These are phyloP conservation scores for Carex arenaria DNA, from an alignment of 202 grass and related monocot genomes.

Conservation along the genomic window DNA sequence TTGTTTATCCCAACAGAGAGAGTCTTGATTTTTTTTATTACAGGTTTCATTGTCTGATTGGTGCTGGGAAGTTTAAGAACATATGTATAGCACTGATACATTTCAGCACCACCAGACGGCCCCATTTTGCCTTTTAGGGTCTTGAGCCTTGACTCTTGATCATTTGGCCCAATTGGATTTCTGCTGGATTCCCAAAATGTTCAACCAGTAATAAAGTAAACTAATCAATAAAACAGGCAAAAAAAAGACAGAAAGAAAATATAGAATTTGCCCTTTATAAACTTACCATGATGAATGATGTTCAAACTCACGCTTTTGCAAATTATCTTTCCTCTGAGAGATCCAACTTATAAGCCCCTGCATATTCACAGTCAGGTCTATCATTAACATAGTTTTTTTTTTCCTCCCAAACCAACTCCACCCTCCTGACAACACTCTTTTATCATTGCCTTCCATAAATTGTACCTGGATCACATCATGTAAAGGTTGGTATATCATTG, in stretches of 20 bases:
- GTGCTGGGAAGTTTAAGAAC: background rate
- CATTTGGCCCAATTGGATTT: background rate
- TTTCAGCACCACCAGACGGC: background rate
- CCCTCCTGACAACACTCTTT: background rate
- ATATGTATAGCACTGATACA: background rate
- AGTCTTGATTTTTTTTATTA: background rate
- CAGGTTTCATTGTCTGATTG: background rate
- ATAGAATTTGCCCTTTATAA: slow-evolving; percentile 1
- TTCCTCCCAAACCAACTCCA: background rate
- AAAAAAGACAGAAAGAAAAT: background rate
- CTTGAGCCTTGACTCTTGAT: background rate
- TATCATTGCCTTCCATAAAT: slow-evolving; percentile 9
- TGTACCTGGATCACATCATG: slow-evolving; percentile 70
- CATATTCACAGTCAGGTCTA: slow-evolving; percentile 18
- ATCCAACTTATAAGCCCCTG: slow-evolving; percentile 84
- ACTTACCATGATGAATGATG: slow-evolving; percentile 72
- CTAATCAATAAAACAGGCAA: background rate
- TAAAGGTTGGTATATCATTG: slow-evolving; percentile 75
- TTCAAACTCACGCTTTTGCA: slow-evolving; percentile 57
- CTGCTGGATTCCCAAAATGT: background rate
- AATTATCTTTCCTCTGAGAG: slow-evolving; percentile 30
- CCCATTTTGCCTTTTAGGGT: background rate
- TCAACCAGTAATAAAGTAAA: background rate
- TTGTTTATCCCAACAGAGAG: background rate
- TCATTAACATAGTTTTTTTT: background rate